Base-by-base conservation (phyloP, 208 protist genomes). In the Acanthamoeba sp. region DNA sequence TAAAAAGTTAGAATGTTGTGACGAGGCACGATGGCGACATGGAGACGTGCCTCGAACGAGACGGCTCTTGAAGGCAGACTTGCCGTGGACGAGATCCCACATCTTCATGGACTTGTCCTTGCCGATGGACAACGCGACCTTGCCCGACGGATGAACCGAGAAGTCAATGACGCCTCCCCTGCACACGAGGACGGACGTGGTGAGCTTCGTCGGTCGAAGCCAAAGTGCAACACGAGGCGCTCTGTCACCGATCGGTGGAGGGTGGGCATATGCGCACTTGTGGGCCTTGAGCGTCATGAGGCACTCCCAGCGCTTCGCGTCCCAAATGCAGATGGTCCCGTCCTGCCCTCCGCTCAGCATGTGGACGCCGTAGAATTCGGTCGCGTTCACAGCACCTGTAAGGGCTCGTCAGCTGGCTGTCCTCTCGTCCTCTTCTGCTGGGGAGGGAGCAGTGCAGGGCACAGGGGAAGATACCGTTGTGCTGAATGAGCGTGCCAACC, bases 81-180 rank as follows among this genome's bases (percentile, higher is more conserved):
- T 55, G 80, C 80, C 80, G 7, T 4, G 62, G 4, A 62, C 27
- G 36, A 89, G 80, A 62, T 89, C 52, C 80, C 80, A 89, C 80
- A 89, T 55, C 80, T 89, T 89, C 48, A 89, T 55, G 45, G 42
- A 66, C 80, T 89, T 89, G 52, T 89, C 80, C 52, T 89, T 89
- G 50, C 80, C 80, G 48, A 89, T 64, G 16, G 80, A 89, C 45
- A 89, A 32, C 52, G 80, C 80, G 29, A 89, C 42, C 29, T 64
- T 55, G 29, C 80, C 80, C 16, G 80, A 66, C 32, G 80, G 80
- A 42, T 89, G 80, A n/a, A 89, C 80, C 22, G 80, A 89, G 32
- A 89, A 64, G 18, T 55, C 80, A 20, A 89, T 66, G 7, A 89
- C 50, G 27, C 80, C 80, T 59, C 80, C 80, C 27, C 80, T 89